These are phyloP conservation scores for Urochloa ruziziensis DNA, from an alignment of 176 grass and related monocot genomes.

Conservation along the genomic window DNA sequence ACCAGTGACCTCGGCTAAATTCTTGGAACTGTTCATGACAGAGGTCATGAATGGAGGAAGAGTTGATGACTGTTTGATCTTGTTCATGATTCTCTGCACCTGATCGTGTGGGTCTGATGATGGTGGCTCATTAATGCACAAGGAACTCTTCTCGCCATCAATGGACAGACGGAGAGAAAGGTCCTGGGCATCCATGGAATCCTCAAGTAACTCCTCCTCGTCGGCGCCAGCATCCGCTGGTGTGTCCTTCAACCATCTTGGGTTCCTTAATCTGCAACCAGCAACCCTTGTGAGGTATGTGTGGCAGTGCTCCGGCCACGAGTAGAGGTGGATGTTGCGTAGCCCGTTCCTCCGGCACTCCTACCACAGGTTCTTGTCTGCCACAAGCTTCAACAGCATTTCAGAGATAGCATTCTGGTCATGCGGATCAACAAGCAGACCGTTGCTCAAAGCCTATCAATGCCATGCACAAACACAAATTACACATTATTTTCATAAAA, in stretches of 20 bases:
- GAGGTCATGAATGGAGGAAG: constrained; percentile 1
- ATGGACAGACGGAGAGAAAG: constrained; percentile 81
- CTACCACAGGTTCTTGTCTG: constrained; percentile 90
- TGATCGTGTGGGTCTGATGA: constrained; percentile 61
- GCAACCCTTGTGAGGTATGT: constrained; percentile 87
- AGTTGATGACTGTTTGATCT: constrained; percentile 59
- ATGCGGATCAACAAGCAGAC: constrained; percentile 81
- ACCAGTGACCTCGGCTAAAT: constrained; percentile 11
- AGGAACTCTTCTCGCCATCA: constrained; percentile 62
- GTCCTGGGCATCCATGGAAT: constrained; percentile 89
- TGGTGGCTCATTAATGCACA: constrained; percentile 18
- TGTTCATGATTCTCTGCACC: constrained; percentile 77
- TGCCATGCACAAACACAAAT: neutral
- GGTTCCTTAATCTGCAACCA: constrained; percentile 79
- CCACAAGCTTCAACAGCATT: constrained; percentile 78
- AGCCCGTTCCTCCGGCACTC: constrained; percentile 90
- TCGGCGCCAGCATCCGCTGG: constrained; percentile 44
- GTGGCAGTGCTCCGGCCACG: constrained; percentile 97
- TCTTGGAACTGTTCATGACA: constrained; percentile 37
- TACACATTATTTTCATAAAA: neutral
- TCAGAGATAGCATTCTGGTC: constrained; percentile 85
- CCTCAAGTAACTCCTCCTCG: constrained; percentile 69
- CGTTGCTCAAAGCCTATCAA: constrained; percentile 79
- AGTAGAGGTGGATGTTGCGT: constrained; percentile 94
- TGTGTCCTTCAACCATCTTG: constrained; percentile 82